phyloP scores from a whole-genome alignment of 2,329 filamentous ascomycete genomes.

The Tolypocladium amazonense region DNA sequence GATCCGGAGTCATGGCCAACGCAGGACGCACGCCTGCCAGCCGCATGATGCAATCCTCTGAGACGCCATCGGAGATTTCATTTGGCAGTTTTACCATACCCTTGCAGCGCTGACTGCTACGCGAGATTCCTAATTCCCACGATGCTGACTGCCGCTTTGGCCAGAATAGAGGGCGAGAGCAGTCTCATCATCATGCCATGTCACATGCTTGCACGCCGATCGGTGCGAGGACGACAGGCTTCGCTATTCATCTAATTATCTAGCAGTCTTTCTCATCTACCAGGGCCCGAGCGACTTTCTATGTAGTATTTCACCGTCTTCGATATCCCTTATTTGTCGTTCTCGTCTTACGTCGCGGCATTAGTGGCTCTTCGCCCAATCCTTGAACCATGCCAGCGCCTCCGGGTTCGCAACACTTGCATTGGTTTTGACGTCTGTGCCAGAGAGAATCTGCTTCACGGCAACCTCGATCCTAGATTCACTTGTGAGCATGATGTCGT shows the following conservation, averaged over 20 bases:
- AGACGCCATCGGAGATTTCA: neutral
- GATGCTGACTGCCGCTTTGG: neutral
- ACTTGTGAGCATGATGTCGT: slow-evolving; percentile 6
- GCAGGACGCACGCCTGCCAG: too few relatives aligned
- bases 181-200: neutral
- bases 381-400: slow-evolving; percentile 77
- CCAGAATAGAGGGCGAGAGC: neutral
- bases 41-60: neutral
- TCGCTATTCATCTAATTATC: neutral
- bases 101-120: neutral
- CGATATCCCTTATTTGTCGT: too few relatives aligned
- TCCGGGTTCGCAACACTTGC: slow-evolving; percentile 89
- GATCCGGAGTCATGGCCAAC: too few relatives aligned
- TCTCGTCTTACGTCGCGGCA: neutral
- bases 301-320: neutral
- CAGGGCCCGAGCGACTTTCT: neutral
- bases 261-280: neutral
- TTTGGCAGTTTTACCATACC: neutral
- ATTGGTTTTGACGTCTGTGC: slow-evolving; percentile 75
- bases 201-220: neutral
- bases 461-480: slow-evolving; percentile 69
- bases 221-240: neutral
- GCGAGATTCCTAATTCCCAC: neutral
- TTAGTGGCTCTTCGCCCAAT: slow-evolving; percentile 55
- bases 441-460: slow-evolving; percentile 92